phyloP scores from a whole-genome alignment of 2,329 filamentous ascomycete species.

The Epichloe coenophiala region DNA sequence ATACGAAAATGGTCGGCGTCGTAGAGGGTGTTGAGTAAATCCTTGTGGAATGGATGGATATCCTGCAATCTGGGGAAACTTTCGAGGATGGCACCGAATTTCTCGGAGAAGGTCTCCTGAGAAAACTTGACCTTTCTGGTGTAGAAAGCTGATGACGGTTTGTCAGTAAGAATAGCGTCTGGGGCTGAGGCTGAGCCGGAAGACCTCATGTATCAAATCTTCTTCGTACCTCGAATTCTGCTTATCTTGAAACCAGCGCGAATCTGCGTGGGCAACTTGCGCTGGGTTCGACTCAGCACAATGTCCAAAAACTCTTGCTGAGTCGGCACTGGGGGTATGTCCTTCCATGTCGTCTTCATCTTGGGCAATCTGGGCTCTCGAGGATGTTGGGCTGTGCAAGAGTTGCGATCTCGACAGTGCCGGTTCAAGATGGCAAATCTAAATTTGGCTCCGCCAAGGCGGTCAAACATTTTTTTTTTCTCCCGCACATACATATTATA shows the following conservation, averaged over 20 bases:
- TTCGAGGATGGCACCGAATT: constrained; percentile 79
- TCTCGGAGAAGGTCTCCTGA: constrained; percentile 91
- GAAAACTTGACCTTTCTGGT: constrained; percentile 98
- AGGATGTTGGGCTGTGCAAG: background rate
- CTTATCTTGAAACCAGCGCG: constrained; percentile 88
- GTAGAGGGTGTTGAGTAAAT: constrained; percentile 87
- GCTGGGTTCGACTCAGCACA: constrained; percentile 84
- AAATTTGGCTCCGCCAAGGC: constrained; percentile 12
- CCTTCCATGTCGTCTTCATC: constrained; percentile 55
- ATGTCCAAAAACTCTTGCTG: constrained; percentile 96
- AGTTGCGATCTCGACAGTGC: constrained; percentile 3
- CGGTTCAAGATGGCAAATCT: constrained; percentile 9
- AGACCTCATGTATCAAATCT: background rate
- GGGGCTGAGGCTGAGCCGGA: background rate
- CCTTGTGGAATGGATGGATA: constrained; percentile 83
- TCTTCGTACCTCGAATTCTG: constrained; percentile 55
- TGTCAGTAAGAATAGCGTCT: background rate
- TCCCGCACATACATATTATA: constrained; percentile 6
- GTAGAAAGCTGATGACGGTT: constrained; percentile 55
- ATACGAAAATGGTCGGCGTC: constrained; percentile 97
- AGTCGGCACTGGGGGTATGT: constrained; percentile 79
- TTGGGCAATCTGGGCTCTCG: constrained; percentile 18
- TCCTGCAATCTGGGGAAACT: constrained; percentile 87
- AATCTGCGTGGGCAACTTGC: constrained; percentile 89
- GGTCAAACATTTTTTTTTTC: constrained; percentile 23